A percentile compares a stretch with the other conserved stretches of the same genome.
Conservation (phyloP, 2,329 filamentous ascomycete genomes). For the Chrysoporthe deuterocubensis region DNA sequence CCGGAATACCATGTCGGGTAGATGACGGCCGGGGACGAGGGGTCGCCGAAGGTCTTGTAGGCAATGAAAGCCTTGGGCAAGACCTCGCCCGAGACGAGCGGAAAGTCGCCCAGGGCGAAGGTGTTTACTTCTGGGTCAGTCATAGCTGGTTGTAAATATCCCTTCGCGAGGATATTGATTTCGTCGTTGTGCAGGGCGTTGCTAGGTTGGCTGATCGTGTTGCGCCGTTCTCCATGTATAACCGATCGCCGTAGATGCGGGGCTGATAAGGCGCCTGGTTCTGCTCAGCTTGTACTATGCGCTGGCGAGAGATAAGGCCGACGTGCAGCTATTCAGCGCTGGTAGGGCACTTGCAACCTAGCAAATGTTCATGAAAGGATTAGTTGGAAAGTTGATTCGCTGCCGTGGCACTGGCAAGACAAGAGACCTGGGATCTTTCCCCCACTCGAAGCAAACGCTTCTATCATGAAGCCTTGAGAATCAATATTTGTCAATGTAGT, state of each 20-base stretch:
- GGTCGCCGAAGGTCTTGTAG: conserved; percentile 75
- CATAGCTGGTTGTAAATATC: conserved; percentile 9
- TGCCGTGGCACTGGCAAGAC: background rate
- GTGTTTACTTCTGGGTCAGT: conserved; percentile 39
- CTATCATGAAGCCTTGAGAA: background rate
- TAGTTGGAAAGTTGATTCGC: background rate
- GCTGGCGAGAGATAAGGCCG: background rate
- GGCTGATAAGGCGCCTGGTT: conserved; percentile 1
- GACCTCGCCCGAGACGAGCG: conserved; percentile 65
- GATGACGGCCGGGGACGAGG: conserved; percentile 66
- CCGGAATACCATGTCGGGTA: conserved; percentile 75
- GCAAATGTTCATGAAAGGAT: background rate
- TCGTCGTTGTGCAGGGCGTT: background rate
- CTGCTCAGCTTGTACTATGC: background rate
- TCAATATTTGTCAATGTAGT: background rate
- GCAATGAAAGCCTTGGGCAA: conserved; percentile 70
- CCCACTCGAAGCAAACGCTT: background rate
- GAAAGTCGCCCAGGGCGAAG: conserved; percentile 67
- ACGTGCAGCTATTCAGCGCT: background rate
- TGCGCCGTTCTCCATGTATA: background rate
- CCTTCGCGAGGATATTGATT: background rate
- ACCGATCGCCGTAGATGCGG: background rate
- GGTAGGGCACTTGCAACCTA: too few relatives aligned
- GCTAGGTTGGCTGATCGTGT: background rate
- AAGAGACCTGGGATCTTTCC: background rate